Evolutionary conservation across 2,329 filamentous ascomycete species (phyloP), one percentile per base, ranked within the genome.

Genomic region (Penicillium sp.): DNA sequence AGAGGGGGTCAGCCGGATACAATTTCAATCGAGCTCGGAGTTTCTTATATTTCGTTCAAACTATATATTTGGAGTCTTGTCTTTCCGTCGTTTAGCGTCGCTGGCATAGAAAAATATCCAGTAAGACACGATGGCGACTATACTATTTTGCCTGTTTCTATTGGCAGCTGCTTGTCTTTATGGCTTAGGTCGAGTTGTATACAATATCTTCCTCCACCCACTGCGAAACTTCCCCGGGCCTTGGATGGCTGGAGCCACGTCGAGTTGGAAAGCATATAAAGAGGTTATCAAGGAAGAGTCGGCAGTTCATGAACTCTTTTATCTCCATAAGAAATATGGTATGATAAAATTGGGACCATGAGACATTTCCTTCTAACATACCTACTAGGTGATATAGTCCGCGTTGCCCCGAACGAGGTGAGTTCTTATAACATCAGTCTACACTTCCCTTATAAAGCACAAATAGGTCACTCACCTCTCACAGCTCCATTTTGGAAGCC

Each of bases 191-290:
- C 31, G 31, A 34, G 31, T 26, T 26, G 5, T 35, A 26, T 44
- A 44, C 39, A 52, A 50, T 48, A 15, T 50, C 0, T 55, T 51
- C 21, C 46, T 55, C 17, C 53, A 55, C 31, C 45, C 50, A 32
- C 41, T 55, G 22, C 53, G 51, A 22, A 53, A 40, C 2, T 55
- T 55, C 32, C 53, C 45, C 6, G 51, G 48, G 13, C 55, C 51
- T 32, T 51, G 32, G 34, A 55, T 45, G 38, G 45, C 49, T 10
- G 49, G 49, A 13, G 49, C 49, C 35, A 49, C 49, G 3, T 52
- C 49, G 6, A 29, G 49, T 35, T 52, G 49, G 49, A 52, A 52
- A 34, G 49, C 45, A 49, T 52, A 52, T n/a, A 52, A 49, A 6
- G 49, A 49, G 29, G 49, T 52, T 22, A 52, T 52, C 10, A 52